Evolutionary conservation across 208 protist species (phyloP), one percentile per base, ranked within the genome.

Genomic region (Acanthamoeba royreba): DNA sequence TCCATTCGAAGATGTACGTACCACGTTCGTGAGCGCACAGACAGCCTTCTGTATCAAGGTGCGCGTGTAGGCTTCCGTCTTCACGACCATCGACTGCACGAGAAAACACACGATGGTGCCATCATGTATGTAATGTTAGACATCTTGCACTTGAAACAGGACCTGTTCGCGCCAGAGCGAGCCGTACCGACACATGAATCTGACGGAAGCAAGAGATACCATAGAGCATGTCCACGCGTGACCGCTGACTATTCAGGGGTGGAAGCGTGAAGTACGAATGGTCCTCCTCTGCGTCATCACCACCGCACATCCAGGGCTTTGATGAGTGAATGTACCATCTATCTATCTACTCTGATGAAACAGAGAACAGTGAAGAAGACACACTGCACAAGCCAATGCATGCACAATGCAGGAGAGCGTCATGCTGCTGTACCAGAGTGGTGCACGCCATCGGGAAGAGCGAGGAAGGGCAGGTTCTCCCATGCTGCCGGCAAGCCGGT

Each of bases 401-500:
- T n/a, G n/a, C n/a, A n/a, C n/a, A n/a, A n/a, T n/a, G n/a, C n/a
- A n/a, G n/a, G n/a, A 69, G 49, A 22, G 33, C 9, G 33, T 15
- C 15, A 52, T 46, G 52, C 22, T 13, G n/a, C n/a, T n/a, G 74
- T 90, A 90, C 83, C 83, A 9, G 46, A 69, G 25, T 42, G 83
- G 38, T 90, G 83, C 17, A 90, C 83, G 33, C 83, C 83, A 19
- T 90, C 83, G 17, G 83, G 83, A 28, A 90, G 53, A 9, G 83
- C 83, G 22, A 90, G 83, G 83, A 90, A 90, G 83, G 83, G 83
- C 52, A 90, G 52, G 4, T 90, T 58, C 33, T 69, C 53, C 83
- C 83, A 90, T 35, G 15, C 52, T 33, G 49, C n/a, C 7, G 83
- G 83, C 52, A 90, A 35, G n/a, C 49, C 49, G 52, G n/a, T 90